Base-by-base conservation (phyloP, 352 stramenopile genomes). In the Phytophthora pisi region DNA sequence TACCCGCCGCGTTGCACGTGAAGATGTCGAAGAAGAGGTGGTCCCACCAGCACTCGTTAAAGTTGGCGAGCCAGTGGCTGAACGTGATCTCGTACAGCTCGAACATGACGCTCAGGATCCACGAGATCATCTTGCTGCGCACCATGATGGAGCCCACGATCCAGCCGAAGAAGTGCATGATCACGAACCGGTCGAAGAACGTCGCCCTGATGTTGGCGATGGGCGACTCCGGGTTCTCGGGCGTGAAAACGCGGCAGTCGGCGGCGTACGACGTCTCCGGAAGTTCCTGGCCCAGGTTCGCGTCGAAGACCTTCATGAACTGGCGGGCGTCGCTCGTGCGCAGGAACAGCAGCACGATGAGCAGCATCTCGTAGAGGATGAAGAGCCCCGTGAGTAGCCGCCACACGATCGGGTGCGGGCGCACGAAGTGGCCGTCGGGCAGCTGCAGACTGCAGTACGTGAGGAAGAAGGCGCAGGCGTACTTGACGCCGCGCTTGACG, bases 31-130 rank as follows among this genome's bases (percentile, higher is more conserved):
- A 84, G 58, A 98, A 92, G 30, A 98, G 52, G 55, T 97, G 91
- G 72, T 98, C 94, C 94, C 94, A 98, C 93, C 93, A 98, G 78
- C 94, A 98, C 74, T 98, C 94, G 66, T 97, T 93, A 68, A 98
- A 98, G 76, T 98, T 97, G 50, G 91, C 80, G 6, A 97, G 85
- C 78, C 95, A 96, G 77, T 97, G 90, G 61, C 90, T 82, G 72
- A 97, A 96, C 60, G 90, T 91, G 54, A 97, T 78, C 70, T 94
- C 90, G 67, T 93, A 94, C 38, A 92, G 77, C 66, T 96, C 88
- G 56, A 93, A 96, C 75, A 94, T 84, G 75, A 96, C 71, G 63
- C 84, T 93, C 15, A 96, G 50, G 3, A 83, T 79, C 88, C 88
- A 96, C 63, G 83, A 92, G 51, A 93, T 90, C 57, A 91, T 84